Evolutionary conservation across 345 rosid genomes (phyloP).

Genomic region (Conringia planisiliqua): DNA sequence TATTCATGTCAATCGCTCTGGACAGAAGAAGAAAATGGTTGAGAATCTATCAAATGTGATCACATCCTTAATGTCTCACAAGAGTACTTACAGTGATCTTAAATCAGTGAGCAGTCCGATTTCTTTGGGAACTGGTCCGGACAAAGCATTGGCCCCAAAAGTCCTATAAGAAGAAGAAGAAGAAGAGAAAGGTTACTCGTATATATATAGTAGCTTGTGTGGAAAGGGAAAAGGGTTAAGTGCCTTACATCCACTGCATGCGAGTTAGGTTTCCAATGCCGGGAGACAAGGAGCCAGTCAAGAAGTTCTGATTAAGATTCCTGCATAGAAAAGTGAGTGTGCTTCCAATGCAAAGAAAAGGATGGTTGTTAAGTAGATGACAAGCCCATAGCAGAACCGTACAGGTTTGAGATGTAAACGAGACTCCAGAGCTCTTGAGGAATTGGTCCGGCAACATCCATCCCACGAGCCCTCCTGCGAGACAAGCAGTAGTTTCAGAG

Average conservation of each 20-base stretch:
- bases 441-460: constrained; percentile 25
- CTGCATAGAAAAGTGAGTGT: not conserved
- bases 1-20: constrained; percentile 34
- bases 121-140: constrained; percentile 68
- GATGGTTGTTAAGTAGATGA: too few relatives aligned
- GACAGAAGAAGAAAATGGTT: not conserved
- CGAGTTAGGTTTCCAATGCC: constrained; percentile 36
- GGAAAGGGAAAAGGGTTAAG: not conserved
- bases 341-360: not conserved
- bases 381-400: not conserved
- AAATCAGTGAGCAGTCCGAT: constrained; percentile 63
- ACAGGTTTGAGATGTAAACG: constrained; percentile 33
- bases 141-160: constrained; percentile 51
- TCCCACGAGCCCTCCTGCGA: constrained; percentile 33
- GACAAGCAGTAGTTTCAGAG: not conserved
- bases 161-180: constrained; percentile 35
- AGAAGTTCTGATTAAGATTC: constrained; percentile 29
- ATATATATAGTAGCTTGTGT: not conserved
- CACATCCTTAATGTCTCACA: not conserved
- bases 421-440: constrained; percentile 38
- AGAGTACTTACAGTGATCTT: constrained; percentile 42
- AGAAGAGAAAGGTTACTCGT: not conserved
- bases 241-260: constrained; percentile 67
- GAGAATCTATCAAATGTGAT: not conserved
- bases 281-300: constrained; percentile 36